Evolutionary conservation across 306 rosid genomes (phyloP).

Genomic region (Prunus fruticosa): DNA sequence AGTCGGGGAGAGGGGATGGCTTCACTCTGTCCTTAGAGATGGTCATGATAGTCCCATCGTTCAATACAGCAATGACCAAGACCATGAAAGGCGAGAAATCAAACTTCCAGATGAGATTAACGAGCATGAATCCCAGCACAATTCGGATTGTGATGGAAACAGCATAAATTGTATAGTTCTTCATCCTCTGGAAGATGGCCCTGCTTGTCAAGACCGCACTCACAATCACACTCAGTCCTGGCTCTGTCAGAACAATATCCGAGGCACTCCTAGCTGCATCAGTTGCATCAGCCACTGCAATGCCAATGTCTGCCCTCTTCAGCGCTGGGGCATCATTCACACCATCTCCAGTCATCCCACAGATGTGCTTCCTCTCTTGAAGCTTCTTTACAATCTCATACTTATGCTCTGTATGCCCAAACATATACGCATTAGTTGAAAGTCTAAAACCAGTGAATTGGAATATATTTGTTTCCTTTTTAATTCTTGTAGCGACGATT

Average conservation of each 20-base stretch:
- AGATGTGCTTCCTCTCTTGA: conserved; percentile 72
- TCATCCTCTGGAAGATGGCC: conserved; percentile 97
- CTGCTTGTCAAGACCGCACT: conserved; percentile 89
- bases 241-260: conserved; percentile 87
- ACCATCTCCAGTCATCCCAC: conserved; percentile 96
- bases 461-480: background rate
- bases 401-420: conserved; percentile 61
- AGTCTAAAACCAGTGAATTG: background rate
- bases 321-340: conserved; percentile 94
- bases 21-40: conserved; percentile 88
- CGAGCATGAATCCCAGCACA: conserved; percentile 80
- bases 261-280: conserved; percentile 95
- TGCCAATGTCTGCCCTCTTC: conserved; percentile 93
- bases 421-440: background rate
- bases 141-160: conserved; percentile 97
- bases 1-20: conserved; percentile 96
- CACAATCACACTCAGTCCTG: conserved; percentile 84
- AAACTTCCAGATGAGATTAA: conserved; percentile 79
- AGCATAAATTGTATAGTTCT: conserved; percentile 90
- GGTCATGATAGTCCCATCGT: conserved; percentile 96
- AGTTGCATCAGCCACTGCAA: conserved; percentile 92
- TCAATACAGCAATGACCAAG: conserved; percentile 73
- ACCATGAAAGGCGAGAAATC: conserved; percentile 96
- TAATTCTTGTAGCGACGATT: background rate
- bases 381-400: conserved; percentile 84